Conservation (phyloP, 805 yeast genomes). For the Candida alai region DNA sequence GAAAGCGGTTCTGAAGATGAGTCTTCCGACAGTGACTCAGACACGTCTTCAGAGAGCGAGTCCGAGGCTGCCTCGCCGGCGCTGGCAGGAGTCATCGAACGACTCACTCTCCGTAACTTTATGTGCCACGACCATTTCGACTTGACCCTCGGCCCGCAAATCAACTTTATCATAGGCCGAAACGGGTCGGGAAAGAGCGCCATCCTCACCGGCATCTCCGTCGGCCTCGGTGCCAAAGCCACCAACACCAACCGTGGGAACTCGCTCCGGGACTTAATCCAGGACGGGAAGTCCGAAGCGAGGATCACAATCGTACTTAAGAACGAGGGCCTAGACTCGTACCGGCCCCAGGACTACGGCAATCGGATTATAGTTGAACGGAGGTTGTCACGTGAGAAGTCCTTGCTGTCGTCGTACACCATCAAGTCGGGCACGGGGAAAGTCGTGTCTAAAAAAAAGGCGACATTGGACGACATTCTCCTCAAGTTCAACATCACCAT, state of each 20-base stretch:
- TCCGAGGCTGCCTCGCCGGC: conserved; percentile 23
- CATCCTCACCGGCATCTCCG: conserved; percentile 78
- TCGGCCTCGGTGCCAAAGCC: conserved; percentile 88
- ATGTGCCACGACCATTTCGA: conserved; percentile 88
- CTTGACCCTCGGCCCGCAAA: conserved; percentile 68
- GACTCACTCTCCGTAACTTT: conserved; percentile 64
- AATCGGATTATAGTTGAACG: conserved; percentile 67
- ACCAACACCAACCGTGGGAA: conserved; percentile 82
- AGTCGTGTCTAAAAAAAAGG: conserved; percentile 56
- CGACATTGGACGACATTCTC: conserved; percentile 63
- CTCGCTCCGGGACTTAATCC: conserved; percentile 63
- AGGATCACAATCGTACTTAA: conserved; percentile 60
- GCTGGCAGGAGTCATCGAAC: conserved; percentile 65
- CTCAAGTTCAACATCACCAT: conserved; percentile 72
- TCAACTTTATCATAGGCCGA: conserved; percentile 84
- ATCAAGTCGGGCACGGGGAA: conserved; percentile 51
- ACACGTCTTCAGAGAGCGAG: too few species aligned
- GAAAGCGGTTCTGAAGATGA: too few species aligned
- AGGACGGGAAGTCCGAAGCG: conserved; percentile 71
- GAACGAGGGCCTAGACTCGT: conserved; percentile 66
- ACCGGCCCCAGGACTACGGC: conserved; percentile 64
- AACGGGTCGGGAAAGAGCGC: conserved; percentile 94
- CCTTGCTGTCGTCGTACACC: conserved; percentile 48
- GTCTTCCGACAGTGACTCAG: too few species aligned
- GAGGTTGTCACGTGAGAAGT: conserved; percentile 44